A percentile compares a stretch with the other conserved stretches of the same genome.
phyloP scores from a whole-genome alignment of 495 filamentous ascomycete genomes.

The Extremus antarcticus region DNA sequence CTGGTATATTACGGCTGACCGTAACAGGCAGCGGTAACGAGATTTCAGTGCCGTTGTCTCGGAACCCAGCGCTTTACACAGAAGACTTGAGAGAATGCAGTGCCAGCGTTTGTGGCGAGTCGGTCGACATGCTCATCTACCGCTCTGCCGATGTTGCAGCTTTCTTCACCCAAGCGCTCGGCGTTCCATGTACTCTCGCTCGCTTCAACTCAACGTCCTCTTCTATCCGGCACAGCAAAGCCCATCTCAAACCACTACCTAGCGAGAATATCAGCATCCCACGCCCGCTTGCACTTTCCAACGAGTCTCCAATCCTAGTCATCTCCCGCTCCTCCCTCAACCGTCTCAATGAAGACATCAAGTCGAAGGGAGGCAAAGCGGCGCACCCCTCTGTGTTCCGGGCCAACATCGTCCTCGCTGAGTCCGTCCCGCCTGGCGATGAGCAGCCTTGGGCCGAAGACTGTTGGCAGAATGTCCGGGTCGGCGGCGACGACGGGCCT shows the following conservation, averaged over 20 bases:
- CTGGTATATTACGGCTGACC: conserved; percentile 43
- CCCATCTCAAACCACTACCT: conserved; percentile 40
- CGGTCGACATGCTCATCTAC: conserved; percentile 58
- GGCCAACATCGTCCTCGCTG: conserved; percentile 68
- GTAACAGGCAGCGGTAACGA: conserved; percentile 28
- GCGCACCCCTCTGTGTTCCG: conserved; percentile 65
- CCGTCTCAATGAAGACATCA: conserved; percentile 60
- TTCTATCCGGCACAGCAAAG: conserved; percentile 53
- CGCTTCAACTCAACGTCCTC: conserved; percentile 51
- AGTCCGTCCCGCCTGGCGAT: conserved; percentile 25
- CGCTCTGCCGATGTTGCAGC: conserved; percentile 47
- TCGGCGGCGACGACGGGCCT: conserved; percentile 36
- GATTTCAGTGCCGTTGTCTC: conserved; percentile 54
- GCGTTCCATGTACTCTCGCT: conserved; percentile 68
- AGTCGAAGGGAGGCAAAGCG: conserved; percentile 42
- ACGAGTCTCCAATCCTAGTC: conserved; percentile 83
- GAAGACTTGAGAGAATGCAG: conserved; percentile 26
- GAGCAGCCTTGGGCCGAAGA: conserved; percentile 53
- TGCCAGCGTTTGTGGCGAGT: conserved; percentile 71
- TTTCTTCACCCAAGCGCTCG: conserved; percentile 65
- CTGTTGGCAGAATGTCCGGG: conserved; percentile 39
- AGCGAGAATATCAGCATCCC: conserved; percentile 27
- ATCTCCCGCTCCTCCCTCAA: conserved; percentile 74
- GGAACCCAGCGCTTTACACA: conserved; percentile 39
- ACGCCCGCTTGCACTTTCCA: conserved; percentile 67